phyloP scores from a whole-genome alignment of 495 filamentous ascomycete genomes.

The Neohortaea acidophila region DNA sequence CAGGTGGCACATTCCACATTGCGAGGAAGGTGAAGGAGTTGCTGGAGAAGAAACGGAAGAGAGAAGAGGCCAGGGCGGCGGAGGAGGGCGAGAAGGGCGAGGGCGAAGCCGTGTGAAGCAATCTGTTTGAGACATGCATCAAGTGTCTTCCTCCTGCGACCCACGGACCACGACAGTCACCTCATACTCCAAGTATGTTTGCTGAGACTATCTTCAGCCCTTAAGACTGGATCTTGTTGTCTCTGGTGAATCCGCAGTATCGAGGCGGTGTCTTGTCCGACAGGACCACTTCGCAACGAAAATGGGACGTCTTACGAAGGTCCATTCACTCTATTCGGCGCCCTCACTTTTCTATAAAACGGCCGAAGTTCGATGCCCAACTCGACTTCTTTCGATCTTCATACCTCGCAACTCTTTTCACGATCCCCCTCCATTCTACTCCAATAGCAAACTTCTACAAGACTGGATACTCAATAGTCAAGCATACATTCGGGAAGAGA shows the following conservation, averaged over 20 bases:
- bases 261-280: not conserved
- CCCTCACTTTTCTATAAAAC: no score
- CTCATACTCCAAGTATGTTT: not conserved
- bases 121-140: not conserved
- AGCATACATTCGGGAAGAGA: no score
- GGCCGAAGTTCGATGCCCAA: no score
- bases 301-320: no score
- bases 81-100: slow-evolving; percentile 54
- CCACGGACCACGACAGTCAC: no score
- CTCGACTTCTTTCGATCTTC: no score
- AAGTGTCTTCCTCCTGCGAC: no score
- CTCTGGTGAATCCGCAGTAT: not conserved
- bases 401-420: no score
- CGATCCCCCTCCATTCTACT: no score
- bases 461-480: no score
- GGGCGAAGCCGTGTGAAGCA: slow-evolving; percentile 26
- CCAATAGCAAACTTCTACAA: no score
- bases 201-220: not conserved
- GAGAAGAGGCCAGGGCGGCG: slow-evolving; percentile 48
- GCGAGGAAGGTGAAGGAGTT: slow-evolving; percentile 71
- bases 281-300: not conserved
- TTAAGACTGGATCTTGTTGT: not conserved
- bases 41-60: slow-evolving; percentile 67
- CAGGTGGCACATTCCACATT: slow-evolving; percentile 76
- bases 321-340: no score